Evolutionary conservation across 2,329 filamentous ascomycete genomes (phyloP).

Genomic region (Pseudocercospora fijiensis): DNA sequence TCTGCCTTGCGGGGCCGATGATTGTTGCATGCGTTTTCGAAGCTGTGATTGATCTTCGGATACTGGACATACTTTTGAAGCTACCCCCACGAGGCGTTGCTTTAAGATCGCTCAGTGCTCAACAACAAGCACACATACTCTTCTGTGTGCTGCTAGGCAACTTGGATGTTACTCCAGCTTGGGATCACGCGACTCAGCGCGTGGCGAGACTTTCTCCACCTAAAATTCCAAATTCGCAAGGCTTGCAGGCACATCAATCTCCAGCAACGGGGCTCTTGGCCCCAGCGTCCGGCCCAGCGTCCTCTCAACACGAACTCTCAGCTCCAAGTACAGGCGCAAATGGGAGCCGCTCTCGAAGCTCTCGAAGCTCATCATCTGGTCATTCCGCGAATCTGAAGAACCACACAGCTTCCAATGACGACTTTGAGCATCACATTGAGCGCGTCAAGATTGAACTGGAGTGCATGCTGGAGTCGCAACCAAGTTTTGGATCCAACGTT

Average conservation of each 20-base stretch:
- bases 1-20: background rate
- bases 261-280: background rate
- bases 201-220: background rate
- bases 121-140: background rate
- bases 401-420: background rate
- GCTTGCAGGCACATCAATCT: too few relatives aligned
- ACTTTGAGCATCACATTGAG: background rate
- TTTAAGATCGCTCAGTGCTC: background rate
- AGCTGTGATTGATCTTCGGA: background rate
- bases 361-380: background rate
- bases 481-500: background rate
- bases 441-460: background rate
- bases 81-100: background rate
- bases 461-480: background rate
- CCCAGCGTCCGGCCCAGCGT: background rate
- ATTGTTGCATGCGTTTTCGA: background rate
- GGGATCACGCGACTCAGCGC: background rate
- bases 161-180: background rate
- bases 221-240: too few relatives aligned
- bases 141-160: background rate
- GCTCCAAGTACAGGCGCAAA: background rate
- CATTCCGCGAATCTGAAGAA: background rate
- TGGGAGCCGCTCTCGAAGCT: background rate
- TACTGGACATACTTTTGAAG: background rate
- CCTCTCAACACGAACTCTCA: background rate